These are phyloP conservation scores for Collybia sp. DNA, from an alignment of 768 basidiomycete species.

Conservation along the genomic window DNA sequence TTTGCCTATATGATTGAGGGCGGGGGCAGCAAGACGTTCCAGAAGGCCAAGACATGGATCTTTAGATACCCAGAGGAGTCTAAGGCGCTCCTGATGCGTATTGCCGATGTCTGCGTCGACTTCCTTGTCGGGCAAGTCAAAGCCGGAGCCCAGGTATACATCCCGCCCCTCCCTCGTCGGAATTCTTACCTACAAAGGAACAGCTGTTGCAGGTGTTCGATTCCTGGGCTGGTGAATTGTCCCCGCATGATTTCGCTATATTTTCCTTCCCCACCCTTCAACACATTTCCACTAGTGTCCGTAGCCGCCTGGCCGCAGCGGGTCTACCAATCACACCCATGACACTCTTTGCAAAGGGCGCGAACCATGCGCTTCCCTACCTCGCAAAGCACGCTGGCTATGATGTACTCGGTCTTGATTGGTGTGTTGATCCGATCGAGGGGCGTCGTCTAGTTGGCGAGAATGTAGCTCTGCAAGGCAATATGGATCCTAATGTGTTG, in stretches of 20 bases:
- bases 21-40: constrained; percentile 85
- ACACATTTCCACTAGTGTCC: constrained; percentile 70
- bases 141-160: constrained; percentile 89
- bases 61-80: constrained; percentile 88
- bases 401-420: constrained; percentile 89
- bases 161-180: not conserved
- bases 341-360: constrained; percentile 94
- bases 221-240: constrained; percentile 92
- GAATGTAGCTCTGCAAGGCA: constrained; percentile 80
- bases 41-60: constrained; percentile 92
- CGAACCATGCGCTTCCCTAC: constrained; percentile 63
- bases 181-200: not conserved
- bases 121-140: constrained; percentile 89
- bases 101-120: constrained; percentile 88
- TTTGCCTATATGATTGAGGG: constrained; percentile 99
- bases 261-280: constrained; percentile 82
- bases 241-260: constrained; percentile 76
- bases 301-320: constrained; percentile 46
- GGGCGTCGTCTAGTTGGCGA: constrained; percentile 60
- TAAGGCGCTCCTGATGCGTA: constrained; percentile 66
- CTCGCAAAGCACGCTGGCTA: constrained; percentile 68
- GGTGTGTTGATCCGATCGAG: constrained; percentile 77
- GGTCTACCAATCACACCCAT: constrained; percentile 64
- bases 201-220: constrained; percentile 97
- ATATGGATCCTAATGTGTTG: constrained; percentile 85